These are phyloP conservation scores for Ogataea nonfermentans DNA, from an alignment of 805 yeast genomes.

Conservation along the genomic window DNA sequence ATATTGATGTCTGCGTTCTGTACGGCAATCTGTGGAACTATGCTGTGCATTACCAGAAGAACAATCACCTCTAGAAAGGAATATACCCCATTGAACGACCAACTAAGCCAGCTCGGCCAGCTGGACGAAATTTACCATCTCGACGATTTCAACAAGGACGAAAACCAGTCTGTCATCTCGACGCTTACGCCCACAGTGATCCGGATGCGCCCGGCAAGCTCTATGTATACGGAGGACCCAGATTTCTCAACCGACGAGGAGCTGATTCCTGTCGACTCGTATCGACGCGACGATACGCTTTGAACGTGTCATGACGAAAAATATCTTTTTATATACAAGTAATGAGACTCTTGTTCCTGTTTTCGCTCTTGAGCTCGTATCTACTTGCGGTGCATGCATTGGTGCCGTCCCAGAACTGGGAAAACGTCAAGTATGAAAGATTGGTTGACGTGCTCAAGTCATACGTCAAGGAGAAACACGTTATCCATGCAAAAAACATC, in stretches of 20 bases:
- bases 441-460: slow-evolving; percentile 63
- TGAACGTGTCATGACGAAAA: slow-evolving; percentile 11
- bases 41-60: slow-evolving; percentile 72
- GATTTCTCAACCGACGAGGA: slow-evolving; percentile 5
- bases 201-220: slow-evolving; percentile 2
- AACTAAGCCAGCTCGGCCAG: neutral
- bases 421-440: slow-evolving; percentile 55
- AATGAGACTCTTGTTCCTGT: slow-evolving; percentile 8
- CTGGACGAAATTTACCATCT: slow-evolving; percentile 1
- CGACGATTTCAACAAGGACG: slow-evolving; percentile 2
- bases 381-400: slow-evolving; percentile 12
- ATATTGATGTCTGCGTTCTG: slow-evolving; percentile 66
- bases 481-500: slow-evolving; percentile 58
- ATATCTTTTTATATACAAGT: neutral
- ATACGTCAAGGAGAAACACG: slow-evolving; percentile 59
- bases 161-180: slow-evolving; percentile 4
- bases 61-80: slow-evolving; percentile 50
- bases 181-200: slow-evolving; percentile 2
- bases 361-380: slow-evolving; percentile 4
- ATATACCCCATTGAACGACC: neutral
- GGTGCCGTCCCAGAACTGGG: slow-evolving; percentile 40
- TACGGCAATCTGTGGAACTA: slow-evolving; percentile 59
- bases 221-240: slow-evolving; percentile 8
- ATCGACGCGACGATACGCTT: slow-evolving; percentile 10
- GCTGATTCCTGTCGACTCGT: slow-evolving; percentile 1